Evolutionary conservation across 768 basidiomycete species (phyloP).

Genomic region (Calvatia gigantea): DNA sequence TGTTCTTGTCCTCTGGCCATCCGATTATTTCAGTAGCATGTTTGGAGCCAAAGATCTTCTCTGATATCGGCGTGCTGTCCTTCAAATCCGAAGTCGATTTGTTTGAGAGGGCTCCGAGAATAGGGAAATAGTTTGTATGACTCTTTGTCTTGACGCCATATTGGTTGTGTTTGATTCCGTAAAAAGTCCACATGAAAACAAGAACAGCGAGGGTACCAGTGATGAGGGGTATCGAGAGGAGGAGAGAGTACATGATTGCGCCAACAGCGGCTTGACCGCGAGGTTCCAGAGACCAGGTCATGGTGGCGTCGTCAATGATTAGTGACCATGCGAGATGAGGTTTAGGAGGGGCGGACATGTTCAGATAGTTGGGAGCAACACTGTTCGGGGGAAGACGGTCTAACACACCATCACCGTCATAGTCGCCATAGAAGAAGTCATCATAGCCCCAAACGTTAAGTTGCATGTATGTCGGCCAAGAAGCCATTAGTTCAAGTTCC

Average conservation of each 20-base stretch:
- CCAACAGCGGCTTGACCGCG: constrained; percentile 80
- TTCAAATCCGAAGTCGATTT: constrained; percentile 73
- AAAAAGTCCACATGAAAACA: constrained; percentile 95
- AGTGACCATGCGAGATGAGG: constrained; percentile 90
- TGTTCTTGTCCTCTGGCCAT: constrained; percentile 94
- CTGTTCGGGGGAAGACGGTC: constrained; percentile 91
- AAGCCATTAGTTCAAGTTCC: constrained; percentile 86
- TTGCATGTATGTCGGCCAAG: constrained; percentile 89
- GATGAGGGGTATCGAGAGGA: constrained; percentile 78
- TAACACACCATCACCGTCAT: constrained; percentile 81
- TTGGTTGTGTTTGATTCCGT: constrained; percentile 92
- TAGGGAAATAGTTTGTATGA: constrained; percentile 82
- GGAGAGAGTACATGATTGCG: constrained; percentile 83
- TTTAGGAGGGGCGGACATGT: constrained; percentile 86
- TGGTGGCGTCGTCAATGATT: constrained; percentile 69
- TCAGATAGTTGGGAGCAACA: constrained; percentile 81
- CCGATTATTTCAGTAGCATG: constrained; percentile 75
- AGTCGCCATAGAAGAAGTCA: constrained; percentile 90
- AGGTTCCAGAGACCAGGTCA: constrained; percentile 78
- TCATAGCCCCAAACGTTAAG: constrained; percentile 90
- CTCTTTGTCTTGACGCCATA: constrained; percentile 79
- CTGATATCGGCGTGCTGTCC: constrained; percentile 57
- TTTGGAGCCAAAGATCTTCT: constrained; percentile 72
- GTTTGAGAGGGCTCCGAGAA: constrained; percentile 61
- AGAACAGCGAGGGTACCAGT: constrained; percentile 80